These are phyloP conservation scores for Penicillium sp. DNA, from an alignment of 2,329 filamentous ascomycete genomes.

Conservation along the genomic window DNA sequence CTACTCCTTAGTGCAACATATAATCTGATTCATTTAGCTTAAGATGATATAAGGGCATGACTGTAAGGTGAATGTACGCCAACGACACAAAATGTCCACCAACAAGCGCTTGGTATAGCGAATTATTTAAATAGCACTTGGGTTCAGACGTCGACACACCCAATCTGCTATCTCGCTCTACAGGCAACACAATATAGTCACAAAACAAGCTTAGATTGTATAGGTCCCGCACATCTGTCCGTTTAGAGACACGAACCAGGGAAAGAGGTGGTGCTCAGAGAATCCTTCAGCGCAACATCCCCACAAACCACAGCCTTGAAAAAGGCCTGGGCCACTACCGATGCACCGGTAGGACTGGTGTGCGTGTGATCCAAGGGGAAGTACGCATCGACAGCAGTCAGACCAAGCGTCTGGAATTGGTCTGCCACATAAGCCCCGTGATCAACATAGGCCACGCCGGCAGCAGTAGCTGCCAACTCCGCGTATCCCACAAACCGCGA, in stretches of 20 bases:
- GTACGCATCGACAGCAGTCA: slow-evolving; percentile 51
- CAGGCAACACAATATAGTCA: neutral
- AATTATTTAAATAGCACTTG: no score
- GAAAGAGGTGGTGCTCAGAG: slow-evolving; percentile 35
- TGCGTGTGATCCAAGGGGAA: slow-evolving; percentile 65
- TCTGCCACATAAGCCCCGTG: slow-evolving; percentile 60
- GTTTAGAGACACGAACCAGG: slow-evolving; percentile 29
- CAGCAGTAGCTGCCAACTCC: slow-evolving; percentile 46
- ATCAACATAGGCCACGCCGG: slow-evolving; percentile 57
- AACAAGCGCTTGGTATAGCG: no score
- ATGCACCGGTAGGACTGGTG: slow-evolving; percentile 57
- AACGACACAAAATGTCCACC: no score
- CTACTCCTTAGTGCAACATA: no score
- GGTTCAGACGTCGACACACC: no score
- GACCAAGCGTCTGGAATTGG: slow-evolving; percentile 54
- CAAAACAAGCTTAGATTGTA: neutral
- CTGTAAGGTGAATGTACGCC: no score
- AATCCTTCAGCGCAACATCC: slow-evolving; percentile 44
- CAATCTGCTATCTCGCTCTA: neutral
- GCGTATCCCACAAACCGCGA: slow-evolving; percentile 60
- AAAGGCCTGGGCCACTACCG: slow-evolving; percentile 58
- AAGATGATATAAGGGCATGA: no score
- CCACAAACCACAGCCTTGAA: slow-evolving; percentile 57
- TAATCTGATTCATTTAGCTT: no score
- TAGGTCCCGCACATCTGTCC: neutral